Conservation (phyloP, 768 basidiomycete species). For the Infundibulicybe gibba region DNA sequence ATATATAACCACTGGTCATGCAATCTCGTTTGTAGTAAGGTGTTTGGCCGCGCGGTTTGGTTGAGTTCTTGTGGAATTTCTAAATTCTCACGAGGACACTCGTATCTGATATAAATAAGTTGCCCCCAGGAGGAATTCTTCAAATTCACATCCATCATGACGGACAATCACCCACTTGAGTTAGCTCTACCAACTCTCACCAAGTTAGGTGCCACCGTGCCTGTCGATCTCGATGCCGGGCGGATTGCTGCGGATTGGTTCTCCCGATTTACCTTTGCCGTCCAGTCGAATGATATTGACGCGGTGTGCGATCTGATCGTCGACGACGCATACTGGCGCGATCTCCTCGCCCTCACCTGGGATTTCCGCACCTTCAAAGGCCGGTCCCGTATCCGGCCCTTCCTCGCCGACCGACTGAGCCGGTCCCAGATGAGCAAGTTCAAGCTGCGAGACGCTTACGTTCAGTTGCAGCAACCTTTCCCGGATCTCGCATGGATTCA, state of each 20-base stretch:
- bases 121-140: too few relatives aligned
- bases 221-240: conserved; percentile 16
- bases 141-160: too few relatives aligned
- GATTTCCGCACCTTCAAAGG: conserved; percentile 46
- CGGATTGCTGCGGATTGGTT: conserved; percentile 28
- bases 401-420: conserved; percentile 35
- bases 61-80: too few relatives aligned
- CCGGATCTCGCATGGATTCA: conserved; percentile 45
- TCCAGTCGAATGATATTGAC: conserved; percentile 10
- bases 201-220: conserved; percentile 15
- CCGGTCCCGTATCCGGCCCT: conserved; percentile 26
- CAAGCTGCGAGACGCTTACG: conserved; percentile 22
- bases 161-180: conserved; percentile 8
- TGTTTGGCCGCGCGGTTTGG: too few relatives aligned
- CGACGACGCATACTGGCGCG: conserved; percentile 42
- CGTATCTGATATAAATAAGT: too few relatives aligned
- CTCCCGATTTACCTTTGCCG: conserved; percentile 10
- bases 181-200: conserved; percentile 24
- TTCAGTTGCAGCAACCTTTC: conserved; percentile 26
- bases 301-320: conserved; percentile 15
- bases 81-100: too few relatives aligned
- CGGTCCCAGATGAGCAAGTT: conserved; percentile 20
- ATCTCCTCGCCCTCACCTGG: conserved; percentile 50
- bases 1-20: too few relatives aligned
- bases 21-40: too few relatives aligned